These are phyloP conservation scores for Cutaneotrichosporon dermatis DNA, from an alignment of 1,284 basidiomycete genomes.

Conservation along the genomic window DNA sequence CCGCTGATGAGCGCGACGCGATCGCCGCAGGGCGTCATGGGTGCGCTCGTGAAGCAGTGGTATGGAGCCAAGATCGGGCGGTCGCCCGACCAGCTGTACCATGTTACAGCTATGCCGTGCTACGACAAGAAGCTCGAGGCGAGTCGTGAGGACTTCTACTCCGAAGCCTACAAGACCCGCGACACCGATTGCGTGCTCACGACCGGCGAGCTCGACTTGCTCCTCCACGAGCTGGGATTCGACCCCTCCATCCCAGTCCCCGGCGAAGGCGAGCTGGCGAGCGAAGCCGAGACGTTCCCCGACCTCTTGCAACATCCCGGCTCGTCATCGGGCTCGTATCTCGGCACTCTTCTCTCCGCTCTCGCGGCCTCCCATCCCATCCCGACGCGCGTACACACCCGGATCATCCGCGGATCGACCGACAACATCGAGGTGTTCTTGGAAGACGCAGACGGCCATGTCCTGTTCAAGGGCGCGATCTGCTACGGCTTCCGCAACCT, in stretches of 20 bases:
- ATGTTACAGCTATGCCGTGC: slow-evolving; percentile 97
- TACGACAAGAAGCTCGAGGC: slow-evolving; percentile 99
- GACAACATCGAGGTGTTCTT: slow-evolving; percentile 66
- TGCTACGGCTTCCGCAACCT: slow-evolving; percentile 98
- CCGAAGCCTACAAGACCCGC: slow-evolving; percentile 68
- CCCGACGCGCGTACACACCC: slow-evolving; percentile 56
- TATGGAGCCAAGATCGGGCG: slow-evolving; percentile 61
- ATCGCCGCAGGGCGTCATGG: slow-evolving; percentile 92
- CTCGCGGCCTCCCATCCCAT: slow-evolving; percentile 52
- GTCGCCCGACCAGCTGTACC: slow-evolving; percentile 81
- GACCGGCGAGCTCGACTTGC: slow-evolving; percentile 85
- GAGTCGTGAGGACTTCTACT: slow-evolving; percentile 83
- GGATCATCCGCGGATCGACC: slow-evolving; percentile 58
- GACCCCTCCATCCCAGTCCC: slow-evolving; percentile 61
- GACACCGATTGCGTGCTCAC: slow-evolving; percentile 98
- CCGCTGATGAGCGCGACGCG: slow-evolving; percentile 84
- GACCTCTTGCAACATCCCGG: slow-evolving; percentile 74
- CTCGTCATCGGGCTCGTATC: slow-evolving; percentile 88
- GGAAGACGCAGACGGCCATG: slow-evolving; percentile 54
- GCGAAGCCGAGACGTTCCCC: slow-evolving; percentile 53
- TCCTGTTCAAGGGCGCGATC: slow-evolving; percentile 85
- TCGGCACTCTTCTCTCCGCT: slow-evolving; percentile 65
- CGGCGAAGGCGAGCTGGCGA: slow-evolving; percentile 49
- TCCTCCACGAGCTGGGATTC: slow-evolving; percentile 78
- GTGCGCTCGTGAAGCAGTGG: slow-evolving; percentile 84